Percentiles rank a stretch among this genome's conserved stretches.
Evolutionary conservation across 164 flowering plant genomes (phyloP).

Genomic region (Berberis thunbergii): DNA sequence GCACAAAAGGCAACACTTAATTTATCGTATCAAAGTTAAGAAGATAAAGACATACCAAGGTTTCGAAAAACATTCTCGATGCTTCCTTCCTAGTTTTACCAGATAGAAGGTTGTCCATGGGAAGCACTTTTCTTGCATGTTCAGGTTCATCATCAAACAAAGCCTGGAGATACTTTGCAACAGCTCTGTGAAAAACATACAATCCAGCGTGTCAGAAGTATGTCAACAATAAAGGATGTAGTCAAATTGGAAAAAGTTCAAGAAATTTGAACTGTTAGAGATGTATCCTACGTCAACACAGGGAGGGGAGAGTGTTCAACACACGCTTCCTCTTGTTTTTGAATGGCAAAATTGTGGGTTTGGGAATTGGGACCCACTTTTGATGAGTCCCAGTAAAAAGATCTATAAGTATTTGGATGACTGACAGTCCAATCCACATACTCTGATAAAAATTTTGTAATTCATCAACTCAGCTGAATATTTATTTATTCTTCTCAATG

Average conservation of each 20-base stretch:
- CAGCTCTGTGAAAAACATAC: slow-evolving; percentile 47
- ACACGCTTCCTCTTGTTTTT: too few species aligned
- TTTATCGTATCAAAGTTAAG: slow-evolving; percentile 6
- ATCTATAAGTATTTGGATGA: too few species aligned
- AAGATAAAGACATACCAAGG: slow-evolving; percentile 52
- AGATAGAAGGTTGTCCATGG: slow-evolving; percentile 53
- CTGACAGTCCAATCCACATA: too few species aligned
- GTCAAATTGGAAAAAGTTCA: background rate
- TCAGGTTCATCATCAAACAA: slow-evolving; percentile 65
- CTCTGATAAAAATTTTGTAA: too few species aligned
- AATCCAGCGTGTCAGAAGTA: slow-evolving; percentile 3
- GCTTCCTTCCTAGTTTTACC: slow-evolving; percentile 97
- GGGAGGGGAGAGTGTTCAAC: too few species aligned
- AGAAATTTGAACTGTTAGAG: too few species aligned
- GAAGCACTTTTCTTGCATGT: slow-evolving; percentile 37
- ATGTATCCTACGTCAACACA: too few species aligned
- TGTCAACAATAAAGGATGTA: background rate
- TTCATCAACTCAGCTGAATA: too few species aligned
- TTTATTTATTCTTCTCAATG: too few species aligned
- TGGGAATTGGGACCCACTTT: too few species aligned
- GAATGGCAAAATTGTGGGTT: too few species aligned
- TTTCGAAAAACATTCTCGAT: slow-evolving; percentile 95
- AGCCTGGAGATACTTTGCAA: slow-evolving; percentile 76
- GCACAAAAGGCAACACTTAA: background rate
- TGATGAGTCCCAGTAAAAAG: too few species aligned